Evolutionary conservation across 768 basidiomycete species (phyloP).

Genomic region (Rhodotorula toruloides): DNA sequence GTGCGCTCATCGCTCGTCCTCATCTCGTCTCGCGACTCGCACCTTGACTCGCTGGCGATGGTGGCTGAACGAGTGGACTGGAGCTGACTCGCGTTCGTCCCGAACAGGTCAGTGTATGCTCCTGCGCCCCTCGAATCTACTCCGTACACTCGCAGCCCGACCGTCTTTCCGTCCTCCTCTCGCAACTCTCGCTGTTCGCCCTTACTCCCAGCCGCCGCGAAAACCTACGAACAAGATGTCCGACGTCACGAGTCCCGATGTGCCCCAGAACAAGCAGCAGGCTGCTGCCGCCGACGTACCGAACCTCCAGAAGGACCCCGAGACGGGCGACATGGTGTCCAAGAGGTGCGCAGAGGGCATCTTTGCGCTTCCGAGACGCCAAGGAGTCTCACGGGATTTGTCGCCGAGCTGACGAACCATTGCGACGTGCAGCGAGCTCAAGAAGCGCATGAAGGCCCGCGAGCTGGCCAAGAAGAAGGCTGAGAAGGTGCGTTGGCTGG

Average conservation of each 20-base stretch:
- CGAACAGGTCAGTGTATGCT: slow-evolving; percentile 35
- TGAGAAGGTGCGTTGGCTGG: slow-evolving; percentile 53
- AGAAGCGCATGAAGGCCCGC: slow-evolving; percentile 83
- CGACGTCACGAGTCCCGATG: slow-evolving; percentile 18
- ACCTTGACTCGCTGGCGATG: background rate
- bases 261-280: background rate
- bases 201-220: background rate
- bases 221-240: slow-evolving; percentile 7
- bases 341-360: slow-evolving; percentile 64
- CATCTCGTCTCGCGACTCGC: no score
- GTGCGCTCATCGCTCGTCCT: no score
- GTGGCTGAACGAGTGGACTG: background rate
- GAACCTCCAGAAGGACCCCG: slow-evolving; percentile 50
- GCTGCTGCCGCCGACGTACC: slow-evolving; percentile 21
- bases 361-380: slow-evolving; percentile 19
- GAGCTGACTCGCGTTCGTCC: background rate
- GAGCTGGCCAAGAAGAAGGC: slow-evolving; percentile 68
- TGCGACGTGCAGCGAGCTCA: slow-evolving; percentile 94
- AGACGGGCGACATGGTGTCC: slow-evolving; percentile 94
- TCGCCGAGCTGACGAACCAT: no score
- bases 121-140: slow-evolving; percentile 36
- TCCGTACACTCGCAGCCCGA: background rate
- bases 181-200: background rate
- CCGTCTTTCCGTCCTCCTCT: background rate
- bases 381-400: slow-evolving; percentile 40